Evolutionary conservation across 2,329 filamentous ascomycete genomes (phyloP).

Genomic region (Talaromyces pinophilus): DNA sequence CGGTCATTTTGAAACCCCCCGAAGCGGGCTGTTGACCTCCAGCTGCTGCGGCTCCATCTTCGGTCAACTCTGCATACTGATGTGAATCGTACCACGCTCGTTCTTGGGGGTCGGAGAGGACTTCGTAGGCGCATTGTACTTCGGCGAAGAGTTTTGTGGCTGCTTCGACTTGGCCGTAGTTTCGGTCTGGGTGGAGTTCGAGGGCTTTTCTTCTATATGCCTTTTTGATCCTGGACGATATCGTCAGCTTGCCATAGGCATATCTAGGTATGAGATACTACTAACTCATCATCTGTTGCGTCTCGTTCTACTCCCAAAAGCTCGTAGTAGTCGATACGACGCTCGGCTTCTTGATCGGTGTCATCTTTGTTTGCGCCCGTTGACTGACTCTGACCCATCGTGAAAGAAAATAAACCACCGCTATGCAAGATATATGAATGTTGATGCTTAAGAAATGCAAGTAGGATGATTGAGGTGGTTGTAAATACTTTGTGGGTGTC

Average conservation of each 20-base stretch:
- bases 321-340: slow-evolving; percentile 64
- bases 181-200: slow-evolving; percentile 92
- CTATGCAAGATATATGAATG: background rate
- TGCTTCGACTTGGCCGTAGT: slow-evolving; percentile 79
- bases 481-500: slow-evolving; percentile 11
- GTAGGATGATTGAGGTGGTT: background rate
- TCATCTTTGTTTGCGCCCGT: slow-evolving; percentile 31
- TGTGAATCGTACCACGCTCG: slow-evolving; percentile 98
- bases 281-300: slow-evolving; percentile 79
- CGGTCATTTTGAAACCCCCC: slow-evolving; percentile 71
- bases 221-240: slow-evolving; percentile 72
- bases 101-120: slow-evolving; percentile 94
- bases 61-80: slow-evolving; percentile 76
- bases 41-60: slow-evolving; percentile 48
- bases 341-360: slow-evolving; percentile 27
- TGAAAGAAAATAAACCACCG: background rate
- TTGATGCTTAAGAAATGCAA: background rate
- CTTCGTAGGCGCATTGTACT: slow-evolving; percentile 88
- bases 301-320: slow-evolving; percentile 71
- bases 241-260: slow-evolving; percentile 4
- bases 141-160: slow-evolving; percentile 87
- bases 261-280: slow-evolving; percentile 33
- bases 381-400: slow-evolving; percentile 51
- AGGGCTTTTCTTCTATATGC: slow-evolving; percentile 89
- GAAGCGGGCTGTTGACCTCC: slow-evolving; percentile 56